Base-by-base conservation (phyloP, 805 yeast genomes). In the Grigorovia humatica region DNA sequence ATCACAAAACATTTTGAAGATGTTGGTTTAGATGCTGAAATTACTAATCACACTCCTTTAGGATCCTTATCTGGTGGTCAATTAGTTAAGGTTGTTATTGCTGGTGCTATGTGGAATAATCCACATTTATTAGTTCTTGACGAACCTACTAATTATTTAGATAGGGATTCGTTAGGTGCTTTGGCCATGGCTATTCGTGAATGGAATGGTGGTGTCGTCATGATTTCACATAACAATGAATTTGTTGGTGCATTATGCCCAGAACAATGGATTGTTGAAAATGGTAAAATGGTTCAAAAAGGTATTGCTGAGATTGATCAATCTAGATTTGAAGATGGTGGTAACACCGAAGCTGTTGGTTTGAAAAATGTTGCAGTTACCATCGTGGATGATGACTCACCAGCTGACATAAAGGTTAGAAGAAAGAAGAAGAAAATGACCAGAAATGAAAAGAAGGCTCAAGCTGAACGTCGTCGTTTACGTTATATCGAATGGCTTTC, bases 31-130 rank as follows among this genome's bases (percentile, higher is more conserved):
- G 99, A 93, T 64, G 95, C 97, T 60, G 99, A 91, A 65, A 90
- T 91, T 73, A 98, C 98, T 42, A 96, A 93, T 70, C 98, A 91
- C 70, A 91, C 97, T 18, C 96, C 96, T 50, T 75, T 91, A 79
- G 97, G 98, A 23, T 88, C 96, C 7, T 76, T 91, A 57, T 89
- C 97, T 27, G 99, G 99, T 68, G 99, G 99, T 63, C 99, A 91
- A 74, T 79, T 91, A 68, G 99, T 91, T 55, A 91, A 91, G 72
- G 98, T 91, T 57, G 99, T 91, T 54, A 91, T 91, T 74, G 98
- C 98, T 13, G 99, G 98, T 72, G 97, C 98, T 57, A 91, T 91
- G 93, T 91, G 99, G 99, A 91, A 93, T 73, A 93, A 91, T 68
- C 99, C 99, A 18, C 99, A 91, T 70, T 79, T 91, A 70, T 79